These are phyloP conservation scores for Kodamaea derodonti DNA, from an alignment of 1,139 yeast species.

Conservation along the genomic window DNA sequence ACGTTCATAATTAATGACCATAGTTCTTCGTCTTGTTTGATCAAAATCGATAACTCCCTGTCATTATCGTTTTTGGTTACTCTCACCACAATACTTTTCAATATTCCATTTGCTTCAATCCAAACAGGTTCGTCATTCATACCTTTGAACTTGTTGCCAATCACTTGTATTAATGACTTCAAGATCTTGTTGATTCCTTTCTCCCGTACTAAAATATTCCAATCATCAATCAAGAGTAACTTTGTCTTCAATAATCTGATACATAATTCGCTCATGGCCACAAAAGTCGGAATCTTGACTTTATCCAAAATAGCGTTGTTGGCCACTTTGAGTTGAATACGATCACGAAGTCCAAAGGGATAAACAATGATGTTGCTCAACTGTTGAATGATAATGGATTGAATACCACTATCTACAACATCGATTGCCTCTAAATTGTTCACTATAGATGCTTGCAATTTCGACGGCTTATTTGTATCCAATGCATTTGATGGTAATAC, in stretches of 20 bases:
- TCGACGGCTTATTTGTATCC: constrained; percentile 50
- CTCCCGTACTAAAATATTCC: constrained; percentile 38
- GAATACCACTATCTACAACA: constrained; percentile 29
- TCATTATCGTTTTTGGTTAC: constrained; percentile 12
- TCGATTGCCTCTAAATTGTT: constrained; percentile 38
- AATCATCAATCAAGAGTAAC: constrained; percentile 28
- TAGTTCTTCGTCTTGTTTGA: constrained; percentile 22
- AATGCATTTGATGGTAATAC: constrained; percentile 46
- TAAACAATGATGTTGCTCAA: constrained; percentile 49
- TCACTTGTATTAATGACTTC: constrained; percentile 16
- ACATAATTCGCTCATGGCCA: constrained; percentile 55
- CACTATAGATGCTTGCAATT: constrained; percentile 51
- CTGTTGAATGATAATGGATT: constrained; percentile 48
- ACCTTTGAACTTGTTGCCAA: constrained; percentile 32
- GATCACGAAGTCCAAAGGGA: constrained; percentile 56
- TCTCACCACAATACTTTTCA: constrained; percentile 20
- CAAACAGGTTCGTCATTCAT: constrained; percentile 33
- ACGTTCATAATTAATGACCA: constrained; percentile 47
- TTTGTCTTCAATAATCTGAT: constrained; percentile 38
- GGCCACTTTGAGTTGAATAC: constrained; percentile 41
- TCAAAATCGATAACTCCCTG: constrained; percentile 6
- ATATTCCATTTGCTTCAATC: constrained; percentile 38
- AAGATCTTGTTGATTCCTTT: constrained; percentile 35
- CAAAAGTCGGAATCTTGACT: constrained; percentile 61
- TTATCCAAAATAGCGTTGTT: constrained; percentile 24